Percentiles rank a stretch among this genome's conserved stretches.
Evolutionary conservation across 345 rosid genomes (phyloP).

Genomic region (Noccaea caerulescens): DNA sequence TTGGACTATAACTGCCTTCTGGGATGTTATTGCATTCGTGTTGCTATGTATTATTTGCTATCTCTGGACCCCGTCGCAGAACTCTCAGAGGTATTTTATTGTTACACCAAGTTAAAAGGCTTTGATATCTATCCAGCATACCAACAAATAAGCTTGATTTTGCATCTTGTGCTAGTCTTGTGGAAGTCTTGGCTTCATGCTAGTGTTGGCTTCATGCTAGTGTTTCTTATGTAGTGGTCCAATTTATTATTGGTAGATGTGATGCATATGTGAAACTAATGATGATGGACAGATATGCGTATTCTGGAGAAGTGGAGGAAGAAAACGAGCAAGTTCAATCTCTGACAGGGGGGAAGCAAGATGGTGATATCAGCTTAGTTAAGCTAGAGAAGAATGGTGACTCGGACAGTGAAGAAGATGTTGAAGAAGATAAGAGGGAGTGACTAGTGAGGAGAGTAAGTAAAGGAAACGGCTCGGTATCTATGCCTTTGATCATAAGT

Average conservation of each 20-base stretch:
- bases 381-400: constrained; percentile 56
- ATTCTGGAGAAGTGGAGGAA: constrained; percentile 69
- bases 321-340: constrained; percentile 72
- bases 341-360: constrained; percentile 62
- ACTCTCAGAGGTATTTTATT: constrained; percentile 70
- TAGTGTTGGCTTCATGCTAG: neutral
- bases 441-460: constrained; percentile 43
- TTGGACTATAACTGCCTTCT: constrained; percentile 94
- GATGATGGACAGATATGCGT: constrained; percentile 67
- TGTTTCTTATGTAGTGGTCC: neutral
- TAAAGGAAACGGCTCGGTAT: constrained; percentile 17
- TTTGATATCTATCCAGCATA: too few relatives aligned
- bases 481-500: constrained; percentile 17
- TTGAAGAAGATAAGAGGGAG: constrained; percentile 82
- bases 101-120: constrained; percentile 1
- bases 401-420: constrained; percentile 56
- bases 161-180: neutral
- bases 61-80: constrained; percentile 96
- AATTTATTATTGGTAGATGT: neutral
- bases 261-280: constrained; percentile 30
- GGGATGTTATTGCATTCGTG: constrained; percentile 81
- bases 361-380: constrained; percentile 71
- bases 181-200: neutral
- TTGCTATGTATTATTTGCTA: constrained; percentile 84
- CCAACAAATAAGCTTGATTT: constrained; percentile 14